phyloP scores from a whole-genome alignment of 2,329 filamentous ascomycete species.

The Capronia epimyces region DNA sequence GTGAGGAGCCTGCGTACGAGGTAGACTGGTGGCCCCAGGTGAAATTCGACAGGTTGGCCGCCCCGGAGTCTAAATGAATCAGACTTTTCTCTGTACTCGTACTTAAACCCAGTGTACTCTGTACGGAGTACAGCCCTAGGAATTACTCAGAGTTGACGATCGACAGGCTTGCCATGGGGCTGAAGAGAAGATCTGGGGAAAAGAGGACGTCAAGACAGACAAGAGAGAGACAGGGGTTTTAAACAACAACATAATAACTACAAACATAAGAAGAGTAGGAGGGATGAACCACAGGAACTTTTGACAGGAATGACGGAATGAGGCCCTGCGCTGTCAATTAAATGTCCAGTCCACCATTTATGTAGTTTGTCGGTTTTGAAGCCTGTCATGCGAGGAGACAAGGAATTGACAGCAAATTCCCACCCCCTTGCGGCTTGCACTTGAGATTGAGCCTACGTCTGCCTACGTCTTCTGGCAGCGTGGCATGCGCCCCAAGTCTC shows the following conservation, averaged over 20 bases:
- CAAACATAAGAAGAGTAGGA: background rate
- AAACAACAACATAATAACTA: background rate
- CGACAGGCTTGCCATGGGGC: background rate
- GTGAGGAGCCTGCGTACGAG: background rate
- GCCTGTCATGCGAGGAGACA: constrained; percentile 4
- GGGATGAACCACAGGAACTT: no score
- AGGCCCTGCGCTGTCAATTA: background rate
- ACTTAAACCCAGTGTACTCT: no score
- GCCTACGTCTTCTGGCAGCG: no score
- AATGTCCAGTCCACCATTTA: background rate
- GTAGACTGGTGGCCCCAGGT: background rate
- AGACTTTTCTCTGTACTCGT: no score
- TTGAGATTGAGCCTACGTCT: no score
- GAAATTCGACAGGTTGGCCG: background rate
- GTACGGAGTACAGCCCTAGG: background rate
- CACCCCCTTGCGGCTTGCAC: background rate
- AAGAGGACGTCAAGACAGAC: background rate
- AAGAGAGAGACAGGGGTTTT: background rate
- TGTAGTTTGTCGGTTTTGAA: constrained; percentile 2
- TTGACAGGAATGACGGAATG: background rate
- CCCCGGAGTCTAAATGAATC: background rate
- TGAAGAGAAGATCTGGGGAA: background rate
- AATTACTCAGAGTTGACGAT: background rate
- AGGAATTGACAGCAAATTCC: constrained; percentile 1
- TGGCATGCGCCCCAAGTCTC: no score